Conservation (phyloP, 2,329 filamentous ascomycete species). For the Rhynchosporium secalis region DNA sequence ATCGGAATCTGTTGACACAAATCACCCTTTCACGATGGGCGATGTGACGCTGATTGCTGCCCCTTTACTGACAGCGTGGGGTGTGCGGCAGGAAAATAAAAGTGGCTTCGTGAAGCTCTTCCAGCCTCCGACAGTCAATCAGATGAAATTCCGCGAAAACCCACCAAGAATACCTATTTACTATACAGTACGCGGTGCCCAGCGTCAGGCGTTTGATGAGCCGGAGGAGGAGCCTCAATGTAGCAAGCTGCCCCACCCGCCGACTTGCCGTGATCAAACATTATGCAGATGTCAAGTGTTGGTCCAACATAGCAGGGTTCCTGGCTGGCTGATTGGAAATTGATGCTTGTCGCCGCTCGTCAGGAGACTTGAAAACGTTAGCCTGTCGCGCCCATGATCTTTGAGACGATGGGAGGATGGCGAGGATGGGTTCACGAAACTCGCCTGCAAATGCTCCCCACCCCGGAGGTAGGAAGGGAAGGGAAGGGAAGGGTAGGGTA, state of each 20-base stretch:
- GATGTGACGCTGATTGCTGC: constrained; percentile 20
- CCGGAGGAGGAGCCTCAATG: constrained; percentile 23
- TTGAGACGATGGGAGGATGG: constrained; percentile 31
- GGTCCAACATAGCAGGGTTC: not conserved
- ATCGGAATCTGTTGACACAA: constrained; percentile 18
- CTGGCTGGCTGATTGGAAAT: not conserved
- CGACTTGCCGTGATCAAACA: constrained; percentile 25
- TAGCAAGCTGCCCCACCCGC: constrained; percentile 8
- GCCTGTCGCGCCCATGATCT: constrained; percentile 33
- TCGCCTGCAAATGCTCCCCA: constrained; percentile 31
- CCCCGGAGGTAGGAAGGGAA: not conserved
- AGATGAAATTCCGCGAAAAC: constrained; percentile 25
- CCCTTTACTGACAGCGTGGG: constrained; percentile 20
- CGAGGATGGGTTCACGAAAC: constrained; percentile 25
- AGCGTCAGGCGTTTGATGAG: constrained; percentile 29
- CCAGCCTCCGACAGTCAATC: constrained; percentile 26
- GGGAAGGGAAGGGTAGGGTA: too few relatives aligned
- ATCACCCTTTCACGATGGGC: constrained; percentile 24
- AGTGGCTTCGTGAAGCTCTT: constrained; percentile 18
- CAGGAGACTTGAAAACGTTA: constrained; percentile 36
- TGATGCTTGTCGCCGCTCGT: constrained; percentile 20
- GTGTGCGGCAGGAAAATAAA: not conserved
- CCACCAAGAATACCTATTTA: not conserved
- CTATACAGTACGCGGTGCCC: not conserved
- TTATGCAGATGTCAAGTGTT: constrained; percentile 27